These are phyloP conservation scores for Urostyla sp. DNA, from an alignment of 73 alveolate genomes.

Conservation along the genomic window DNA sequence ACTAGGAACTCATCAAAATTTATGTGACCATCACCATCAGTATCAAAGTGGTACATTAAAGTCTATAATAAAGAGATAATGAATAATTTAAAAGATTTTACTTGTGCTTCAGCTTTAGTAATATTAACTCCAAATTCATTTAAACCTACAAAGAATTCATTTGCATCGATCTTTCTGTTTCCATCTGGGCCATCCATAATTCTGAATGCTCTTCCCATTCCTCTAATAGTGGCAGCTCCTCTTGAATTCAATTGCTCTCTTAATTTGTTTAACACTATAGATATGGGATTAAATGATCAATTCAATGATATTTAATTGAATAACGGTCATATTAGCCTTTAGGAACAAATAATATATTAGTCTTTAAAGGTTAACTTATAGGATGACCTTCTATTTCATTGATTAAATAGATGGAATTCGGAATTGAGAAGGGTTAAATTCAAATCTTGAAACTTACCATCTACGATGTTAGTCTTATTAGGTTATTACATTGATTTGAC, in stretches of 20 bases:
- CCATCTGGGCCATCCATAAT: conserved; percentile 90
- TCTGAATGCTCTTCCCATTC: conserved; percentile 89
- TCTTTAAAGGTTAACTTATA: too few relatives aligned
- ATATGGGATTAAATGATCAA: background rate
- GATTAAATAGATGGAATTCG: background rate
- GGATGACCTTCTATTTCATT: too few relatives aligned
- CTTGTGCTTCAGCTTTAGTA: conserved; percentile 86
- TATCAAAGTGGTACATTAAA: conserved; percentile 79
- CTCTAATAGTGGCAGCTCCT: conserved; percentile 86
- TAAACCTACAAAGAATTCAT: conserved; percentile 92
- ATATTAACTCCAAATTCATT: conserved; percentile 90
- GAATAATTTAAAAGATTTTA: background rate
- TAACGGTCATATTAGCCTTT: background rate
- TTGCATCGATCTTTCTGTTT: conserved; percentile 87
- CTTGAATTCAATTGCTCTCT: conserved; percentile 69
- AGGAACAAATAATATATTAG: too few relatives aligned
- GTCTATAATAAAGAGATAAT: conserved; percentile 17
- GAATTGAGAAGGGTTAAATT: background rate
- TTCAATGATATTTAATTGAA: background rate
- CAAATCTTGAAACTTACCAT: background rate
- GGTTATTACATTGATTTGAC: conserved; percentile 32
- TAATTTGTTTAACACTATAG: conserved; percentile 63
- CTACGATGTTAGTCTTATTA: conserved; percentile 15
- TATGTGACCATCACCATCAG: conserved; percentile 89
- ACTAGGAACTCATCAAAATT: conserved; percentile 95